Evolutionary conservation across 306 rosid genomes (phyloP).

Genomic region (cucumber (Cucumis sativus)): Cucumber_9930_V3 NC_026657.2:3977501-3978000

Average conservation of each 20-base stretch:
- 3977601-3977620: constrained; percentile 53
- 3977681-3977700: constrained; percentile 12
- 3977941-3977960: neutral
- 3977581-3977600: neutral
- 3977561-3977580: neutral
- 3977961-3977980: neutral
- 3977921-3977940: neutral
- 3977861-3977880: neutral
- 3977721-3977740: no score
- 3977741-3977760: neutral
- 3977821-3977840: neutral
- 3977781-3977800: neutral
- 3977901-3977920: neutral
- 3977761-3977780: neutral
- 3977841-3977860: neutral
- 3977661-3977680: constrained; percentile 16
- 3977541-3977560: neutral
- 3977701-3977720: neutral
- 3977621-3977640: constrained; percentile 68
- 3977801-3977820: neutral
- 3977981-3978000: neutral
- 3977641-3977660: constrained; percentile 87
- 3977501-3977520: neutral
- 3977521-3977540: neutral
- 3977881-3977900: neutral